These are phyloP conservation scores for Yamadazyma triangularis DNA, from an alignment of 1,139 yeast species.

Conservation along the genomic window DNA sequence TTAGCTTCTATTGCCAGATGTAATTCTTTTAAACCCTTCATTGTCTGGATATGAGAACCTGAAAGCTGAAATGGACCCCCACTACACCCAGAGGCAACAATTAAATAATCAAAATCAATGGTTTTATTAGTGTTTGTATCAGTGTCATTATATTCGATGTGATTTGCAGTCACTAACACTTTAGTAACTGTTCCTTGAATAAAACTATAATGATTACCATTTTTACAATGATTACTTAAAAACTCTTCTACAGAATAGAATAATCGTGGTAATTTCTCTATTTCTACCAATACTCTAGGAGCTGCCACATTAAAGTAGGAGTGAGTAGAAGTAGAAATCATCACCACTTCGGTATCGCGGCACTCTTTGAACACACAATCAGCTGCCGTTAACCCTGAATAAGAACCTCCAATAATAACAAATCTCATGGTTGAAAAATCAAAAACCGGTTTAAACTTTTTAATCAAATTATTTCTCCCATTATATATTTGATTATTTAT, in stretches of 20 bases:
- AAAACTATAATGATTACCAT: constrained; percentile 10
- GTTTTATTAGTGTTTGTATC: constrained; percentile 5
- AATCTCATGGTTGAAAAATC: constrained; percentile 7
- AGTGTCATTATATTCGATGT: too few species aligned
- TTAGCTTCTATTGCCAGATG: constrained; percentile 15
- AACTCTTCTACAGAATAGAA: constrained; percentile 16
- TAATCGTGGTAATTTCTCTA: constrained; percentile 14
- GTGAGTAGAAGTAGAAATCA: constrained; percentile 17
- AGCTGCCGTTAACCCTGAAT: constrained; percentile 25
- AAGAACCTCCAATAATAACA: constrained; percentile 36
- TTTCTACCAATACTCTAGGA: constrained; percentile 29
- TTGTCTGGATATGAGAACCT: constrained; percentile 12
- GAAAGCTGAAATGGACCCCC: constrained; percentile 25
- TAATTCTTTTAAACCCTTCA: constrained; percentile 13
- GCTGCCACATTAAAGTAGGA: constrained; percentile 21
- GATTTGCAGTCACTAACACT: constrained; percentile 23
- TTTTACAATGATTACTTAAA: constrained; percentile 2
- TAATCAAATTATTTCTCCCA: background rate
- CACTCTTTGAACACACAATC: constrained; percentile 11
- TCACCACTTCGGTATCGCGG: constrained; percentile 8
- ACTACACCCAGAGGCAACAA: constrained; percentile 30
- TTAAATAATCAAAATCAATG: constrained; percentile 24
- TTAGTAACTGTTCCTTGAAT: constrained; percentile 19
- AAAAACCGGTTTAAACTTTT: background rate
- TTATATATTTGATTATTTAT: too few species aligned